These are phyloP conservation scores for Drechslerella stenobrocha DNA, from an alignment of 2,329 filamentous ascomycete species.

Conservation along the genomic window DNA sequence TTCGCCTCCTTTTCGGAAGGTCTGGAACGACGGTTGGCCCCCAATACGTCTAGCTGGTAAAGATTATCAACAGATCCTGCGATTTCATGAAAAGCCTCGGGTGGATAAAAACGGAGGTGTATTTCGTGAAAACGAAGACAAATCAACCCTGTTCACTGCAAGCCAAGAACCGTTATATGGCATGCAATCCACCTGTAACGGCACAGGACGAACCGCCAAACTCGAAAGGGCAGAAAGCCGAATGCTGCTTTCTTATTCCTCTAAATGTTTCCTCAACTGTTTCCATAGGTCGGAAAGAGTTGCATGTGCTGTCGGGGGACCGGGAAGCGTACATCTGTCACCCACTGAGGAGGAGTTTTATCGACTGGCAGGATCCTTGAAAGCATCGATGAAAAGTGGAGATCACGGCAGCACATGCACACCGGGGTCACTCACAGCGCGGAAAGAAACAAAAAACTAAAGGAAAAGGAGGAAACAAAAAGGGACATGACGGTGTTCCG, in stretches of 20 bases:
- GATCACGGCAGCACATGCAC: conserved; percentile 24
- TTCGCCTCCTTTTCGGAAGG: conserved; percentile 11
- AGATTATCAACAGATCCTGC: conserved; percentile 46
- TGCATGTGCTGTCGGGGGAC: conserved; percentile 47
- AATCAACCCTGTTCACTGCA: conserved; percentile 35
- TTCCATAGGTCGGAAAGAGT: conserved; percentile 42
- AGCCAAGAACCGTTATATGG: conserved; percentile 49
- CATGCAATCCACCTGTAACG: conserved; percentile 46
- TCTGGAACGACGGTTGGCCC: background rate
- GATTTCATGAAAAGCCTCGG: conserved; percentile 22
- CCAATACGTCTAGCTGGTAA: conserved; percentile 11
- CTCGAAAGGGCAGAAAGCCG: conserved; percentile 31
- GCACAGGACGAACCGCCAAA: conserved; percentile 41
- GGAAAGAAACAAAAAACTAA: background rate
- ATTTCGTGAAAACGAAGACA: conserved; percentile 29
- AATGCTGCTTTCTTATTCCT: conserved; percentile 43
- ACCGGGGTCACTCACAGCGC: background rate
- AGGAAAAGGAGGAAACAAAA: background rate
- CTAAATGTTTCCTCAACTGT: conserved; percentile 48
- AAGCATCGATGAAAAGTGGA: conserved; percentile 36
- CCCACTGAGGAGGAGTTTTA: conserved; percentile 29
- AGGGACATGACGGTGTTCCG: conserved; percentile 16
- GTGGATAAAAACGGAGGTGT: conserved; percentile 20
- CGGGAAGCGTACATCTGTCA: conserved; percentile 48
- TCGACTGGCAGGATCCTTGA: conserved; percentile 40